phyloP scores from a whole-genome alignment of 1,139 yeast genomes.

The Magnusiomyces fungicola region DNA sequence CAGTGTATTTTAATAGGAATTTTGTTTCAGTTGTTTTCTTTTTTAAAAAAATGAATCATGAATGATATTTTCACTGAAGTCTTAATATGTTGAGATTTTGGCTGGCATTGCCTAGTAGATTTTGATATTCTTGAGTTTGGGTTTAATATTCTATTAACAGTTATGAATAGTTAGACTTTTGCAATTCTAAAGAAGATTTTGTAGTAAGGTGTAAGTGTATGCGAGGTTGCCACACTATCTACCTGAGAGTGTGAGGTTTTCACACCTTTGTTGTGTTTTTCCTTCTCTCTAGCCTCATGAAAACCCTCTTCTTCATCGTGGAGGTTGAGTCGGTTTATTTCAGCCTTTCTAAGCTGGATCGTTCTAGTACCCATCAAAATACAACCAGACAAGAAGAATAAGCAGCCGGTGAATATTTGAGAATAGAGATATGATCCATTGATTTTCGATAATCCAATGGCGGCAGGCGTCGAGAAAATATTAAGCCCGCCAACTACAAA shows the following conservation, averaged over 20 bases:
- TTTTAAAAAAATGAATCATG: too few species aligned
- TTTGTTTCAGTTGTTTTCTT: too few species aligned
- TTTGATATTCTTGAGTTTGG: too few species aligned
- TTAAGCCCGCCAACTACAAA: conserved; percentile 41
- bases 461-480: conserved; percentile 36
- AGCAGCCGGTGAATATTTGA: conserved; percentile 53
- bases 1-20: too few species aligned
- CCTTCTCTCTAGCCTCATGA: not conserved
- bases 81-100: too few species aligned
- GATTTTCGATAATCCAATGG: conserved; percentile 18
- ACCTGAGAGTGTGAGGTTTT: too few species aligned
- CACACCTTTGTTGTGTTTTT: not conserved
- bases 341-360: conserved; percentile 3
- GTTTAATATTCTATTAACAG: too few species aligned
- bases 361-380: conserved; percentile 6
- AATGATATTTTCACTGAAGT: too few species aligned
- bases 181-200: not conserved
- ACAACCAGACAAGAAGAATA: conserved; percentile 4
- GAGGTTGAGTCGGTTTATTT: not conserved
- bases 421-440: conserved; percentile 48
- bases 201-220: not conserved
- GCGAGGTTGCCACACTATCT: not conserved
- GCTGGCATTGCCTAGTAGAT: too few species aligned
- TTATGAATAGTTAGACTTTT: not conserved
- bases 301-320: not conserved